Base-by-base conservation (phyloP, 2,329 filamentous ascomycete genomes). In the Fusarium fujikuroi region DNA sequence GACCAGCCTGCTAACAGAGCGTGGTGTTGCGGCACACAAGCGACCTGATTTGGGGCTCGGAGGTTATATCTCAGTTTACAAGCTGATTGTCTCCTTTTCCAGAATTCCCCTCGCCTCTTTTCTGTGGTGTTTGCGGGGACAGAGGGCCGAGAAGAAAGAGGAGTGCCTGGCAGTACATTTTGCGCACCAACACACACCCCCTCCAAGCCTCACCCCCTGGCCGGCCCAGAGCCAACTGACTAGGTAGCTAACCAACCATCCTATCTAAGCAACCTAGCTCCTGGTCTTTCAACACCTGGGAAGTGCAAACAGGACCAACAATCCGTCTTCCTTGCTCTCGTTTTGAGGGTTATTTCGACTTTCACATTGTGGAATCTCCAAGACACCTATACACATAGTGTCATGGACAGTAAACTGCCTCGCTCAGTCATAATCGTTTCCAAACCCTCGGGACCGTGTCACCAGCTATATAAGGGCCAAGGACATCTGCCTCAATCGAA, bases 391-490 rank as follows among this genome's bases (percentile, higher is more conserved):
- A 68, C 67, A 74, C 76, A 75, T 68, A 77, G 68, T 75, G 74
- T 63, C 70, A 77, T 77, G 75, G 75, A 77, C 68, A 72, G 66
- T 65, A 77, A 75, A 78, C 76, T 72, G 72, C 69, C 76, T 78
- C 63, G 69, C 54, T 75, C 74, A 70, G 36, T 68, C 68, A 69
- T 42, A 69, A 58, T 72, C 59, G 63, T 67, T 66, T 59, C 76
- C 76, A 73, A 63, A 69, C 61, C 63, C 75, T 76, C 72, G 75
- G 77, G 68, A 64, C 71, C 66, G 74, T 76, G 54, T 77, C 74
- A 74, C 73, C 74, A 66, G 67, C 69, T 79, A 79, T 79, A 79
- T 79, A 79, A 79, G 63, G 71, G 63, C 63, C 59, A 73, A 60
- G 47, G 57, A 34, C 63, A 63, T 72, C 70, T 69, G 63, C 53